A percentile compares a stretch with the other conserved stretches of the same genome.
Evolutionary conservation across 1,139 yeast species (phyloP).

Genomic region (Pichia sorboxylosa): DNA sequence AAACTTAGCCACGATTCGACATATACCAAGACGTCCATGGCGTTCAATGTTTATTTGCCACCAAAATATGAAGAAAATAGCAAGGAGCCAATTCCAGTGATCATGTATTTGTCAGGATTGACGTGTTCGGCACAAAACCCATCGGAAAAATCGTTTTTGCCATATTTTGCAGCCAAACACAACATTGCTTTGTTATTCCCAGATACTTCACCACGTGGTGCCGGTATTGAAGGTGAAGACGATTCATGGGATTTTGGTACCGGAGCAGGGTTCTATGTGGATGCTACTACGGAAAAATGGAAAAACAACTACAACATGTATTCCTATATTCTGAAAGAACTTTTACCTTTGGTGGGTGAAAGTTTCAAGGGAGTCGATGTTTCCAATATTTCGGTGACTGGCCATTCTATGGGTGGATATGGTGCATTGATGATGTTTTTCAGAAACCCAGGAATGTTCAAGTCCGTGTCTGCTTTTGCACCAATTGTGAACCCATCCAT

Average conservation of each 20-base stretch:
- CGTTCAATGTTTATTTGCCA: slow-evolving; percentile 75
- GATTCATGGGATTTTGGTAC: slow-evolving; percentile 85
- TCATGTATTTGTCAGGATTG: slow-evolving; percentile 76
- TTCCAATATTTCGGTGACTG: slow-evolving; percentile 59
- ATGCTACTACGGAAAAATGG: slow-evolving; percentile 72
- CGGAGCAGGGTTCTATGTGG: slow-evolving; percentile 90
- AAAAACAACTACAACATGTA: slow-evolving; percentile 71
- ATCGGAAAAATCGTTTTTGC: slow-evolving; percentile 87
- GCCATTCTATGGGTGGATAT: slow-evolving; percentile 98
- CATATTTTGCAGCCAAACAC: slow-evolving; percentile 64
- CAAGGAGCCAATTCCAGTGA: slow-evolving; percentile 44
- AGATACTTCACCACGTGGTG: slow-evolving; percentile 96
- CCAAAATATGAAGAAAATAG: slow-evolving; percentile 28
- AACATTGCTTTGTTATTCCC: slow-evolving; percentile 89
- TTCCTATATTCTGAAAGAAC: slow-evolving; percentile 66
- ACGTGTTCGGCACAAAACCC: slow-evolving; percentile 94
- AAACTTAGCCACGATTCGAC: slow-evolving; percentile 67
- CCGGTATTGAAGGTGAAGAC: slow-evolving; percentile 69
- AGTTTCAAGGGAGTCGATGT: slow-evolving; percentile 43
- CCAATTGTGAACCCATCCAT: slow-evolving; percentile 75
- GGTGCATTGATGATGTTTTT: slow-evolving; percentile 80
- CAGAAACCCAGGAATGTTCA: slow-evolving; percentile 61
- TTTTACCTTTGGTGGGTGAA: slow-evolving; percentile 38
- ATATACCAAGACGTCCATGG: slow-evolving; percentile 63
- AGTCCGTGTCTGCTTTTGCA: slow-evolving; percentile 81